These are phyloP conservation scores for Colletotrichum incanum DNA, from an alignment of 2,329 filamentous ascomycete species.

Conservation along the genomic window DNA sequence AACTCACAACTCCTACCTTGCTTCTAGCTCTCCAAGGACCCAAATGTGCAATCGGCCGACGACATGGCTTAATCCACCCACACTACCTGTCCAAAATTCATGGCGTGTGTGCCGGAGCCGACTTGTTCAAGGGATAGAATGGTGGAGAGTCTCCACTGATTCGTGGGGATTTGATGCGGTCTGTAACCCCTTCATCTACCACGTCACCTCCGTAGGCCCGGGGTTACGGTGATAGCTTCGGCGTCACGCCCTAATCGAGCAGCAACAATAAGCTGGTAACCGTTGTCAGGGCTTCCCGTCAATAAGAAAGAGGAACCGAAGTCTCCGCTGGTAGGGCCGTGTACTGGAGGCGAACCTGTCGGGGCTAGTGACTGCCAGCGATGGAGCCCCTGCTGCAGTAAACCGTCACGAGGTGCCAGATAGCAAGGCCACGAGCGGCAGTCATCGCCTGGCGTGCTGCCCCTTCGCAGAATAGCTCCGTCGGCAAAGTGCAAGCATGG, in stretches of 20 bases:
- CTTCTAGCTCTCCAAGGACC: not conserved
- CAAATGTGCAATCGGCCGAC: slow-evolving; percentile 21
- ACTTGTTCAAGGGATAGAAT: slow-evolving; percentile 26
- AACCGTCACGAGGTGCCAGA: slow-evolving; percentile 19
- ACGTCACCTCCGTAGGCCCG: slow-evolving; percentile 11
- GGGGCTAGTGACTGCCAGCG: slow-evolving; percentile 26
- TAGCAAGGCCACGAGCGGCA: slow-evolving; percentile 10
- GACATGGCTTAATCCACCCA: slow-evolving; percentile 8
- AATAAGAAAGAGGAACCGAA: slow-evolving; percentile 13
- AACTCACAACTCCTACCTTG: slow-evolving; percentile 12
- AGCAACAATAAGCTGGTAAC: not conserved
- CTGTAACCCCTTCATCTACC: slow-evolving; percentile 38
- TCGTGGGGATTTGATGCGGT: slow-evolving; percentile 36
- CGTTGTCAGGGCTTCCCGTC: slow-evolving; percentile 12
- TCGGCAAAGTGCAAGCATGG: slow-evolving; percentile 20
- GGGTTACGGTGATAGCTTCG: slow-evolving; percentile 27
- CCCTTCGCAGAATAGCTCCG: not conserved
- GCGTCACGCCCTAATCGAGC: slow-evolving; percentile 31
- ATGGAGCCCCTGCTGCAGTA: slow-evolving; percentile 18
- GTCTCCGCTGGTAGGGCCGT: slow-evolving; percentile 38
- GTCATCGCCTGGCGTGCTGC: slow-evolving; percentile 15
- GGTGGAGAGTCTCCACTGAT: slow-evolving; percentile 32
- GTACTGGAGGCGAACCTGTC: not conserved
- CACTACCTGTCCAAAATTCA: slow-evolving; percentile 7
- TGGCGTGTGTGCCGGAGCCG: slow-evolving; percentile 24